Percentiles rank a stretch among this genome's conserved stretches.
phyloP scores from a whole-genome alignment of 352 stramenopile genomes.

The Pythium dissotocum region DNA sequence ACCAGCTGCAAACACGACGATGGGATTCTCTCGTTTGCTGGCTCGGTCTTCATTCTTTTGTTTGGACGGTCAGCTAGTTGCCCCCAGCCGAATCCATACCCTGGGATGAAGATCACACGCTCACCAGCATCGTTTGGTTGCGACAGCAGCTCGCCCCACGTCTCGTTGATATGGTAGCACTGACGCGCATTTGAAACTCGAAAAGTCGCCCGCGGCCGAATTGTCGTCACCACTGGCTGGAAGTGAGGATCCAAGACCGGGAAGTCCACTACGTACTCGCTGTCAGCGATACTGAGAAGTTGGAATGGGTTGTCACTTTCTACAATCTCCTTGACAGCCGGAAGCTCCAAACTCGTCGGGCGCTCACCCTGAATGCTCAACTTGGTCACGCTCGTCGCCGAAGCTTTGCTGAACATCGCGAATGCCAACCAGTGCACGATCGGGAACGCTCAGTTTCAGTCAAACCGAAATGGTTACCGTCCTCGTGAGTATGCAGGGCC shows the following conservation, averaged over 20 bases:
- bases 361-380: not conserved
- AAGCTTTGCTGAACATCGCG: conserved; percentile 6
- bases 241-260: not conserved
- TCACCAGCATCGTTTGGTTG: not conserved
- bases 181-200: not conserved
- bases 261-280: not conserved
- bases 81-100: not conserved
- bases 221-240: not conserved
- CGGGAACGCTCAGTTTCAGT: not conserved
- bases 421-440: conserved; percentile 8
- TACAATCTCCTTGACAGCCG: conserved; percentile 3
- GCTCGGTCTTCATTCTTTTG: not conserved
- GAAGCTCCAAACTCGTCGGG: not conserved
- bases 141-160: not conserved
- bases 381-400: not conserved
- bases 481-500: not conserved
- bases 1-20: not conserved
- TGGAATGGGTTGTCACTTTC: not conserved
- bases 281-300: not conserved
- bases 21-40: not conserved
- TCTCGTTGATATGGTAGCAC: not conserved
- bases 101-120: not conserved
- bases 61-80: not conserved
- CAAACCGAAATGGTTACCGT: not conserved
- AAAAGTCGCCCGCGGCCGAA: not conserved